These are phyloP conservation scores for Oidium heveae DNA, from an alignment of 2,329 filamentous ascomycete genomes.

Conservation along the genomic window DNA sequence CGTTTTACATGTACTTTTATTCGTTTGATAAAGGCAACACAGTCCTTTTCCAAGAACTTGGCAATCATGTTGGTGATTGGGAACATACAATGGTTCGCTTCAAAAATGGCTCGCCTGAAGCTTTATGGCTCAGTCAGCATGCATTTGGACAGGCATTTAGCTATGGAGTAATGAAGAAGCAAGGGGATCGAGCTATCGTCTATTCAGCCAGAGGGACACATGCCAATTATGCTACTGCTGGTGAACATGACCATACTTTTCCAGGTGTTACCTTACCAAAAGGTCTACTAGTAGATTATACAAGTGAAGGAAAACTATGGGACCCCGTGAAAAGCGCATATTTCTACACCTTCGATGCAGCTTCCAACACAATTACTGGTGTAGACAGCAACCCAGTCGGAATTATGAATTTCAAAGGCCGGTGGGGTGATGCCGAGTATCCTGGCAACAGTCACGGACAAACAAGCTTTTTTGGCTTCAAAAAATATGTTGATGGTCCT, in stretches of 20 bases:
- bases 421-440: constrained; percentile 37
- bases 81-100: constrained; percentile 46
- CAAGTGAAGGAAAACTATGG: constrained; percentile 29
- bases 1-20: constrained; percentile 16
- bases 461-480: constrained; percentile 18
- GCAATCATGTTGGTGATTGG: constrained; percentile 36
- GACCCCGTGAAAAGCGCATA: constrained; percentile 31
- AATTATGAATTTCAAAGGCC: constrained; percentile 29
- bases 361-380: constrained; percentile 7
- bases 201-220: constrained; percentile 37
- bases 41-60: constrained; percentile 12
- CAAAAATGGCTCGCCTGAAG: constrained; percentile 24
- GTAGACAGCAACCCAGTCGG: constrained; percentile 20
- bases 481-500: constrained; percentile 31
- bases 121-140: constrained; percentile 39
- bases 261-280: constrained; percentile 25
- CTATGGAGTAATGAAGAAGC: constrained; percentile 28
- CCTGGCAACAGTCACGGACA: constrained; percentile 20
- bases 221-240: constrained; percentile 34
- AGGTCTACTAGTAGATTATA: constrained; percentile 27
- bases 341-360: constrained; percentile 25
- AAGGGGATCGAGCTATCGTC: constrained; percentile 24
- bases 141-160: constrained; percentile 34
- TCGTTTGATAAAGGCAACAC: constrained; percentile 14
- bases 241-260: constrained; percentile 36